Base-by-base conservation (phyloP, 1,139 yeast species). In the Saccharomyces hybrid region DNA sequence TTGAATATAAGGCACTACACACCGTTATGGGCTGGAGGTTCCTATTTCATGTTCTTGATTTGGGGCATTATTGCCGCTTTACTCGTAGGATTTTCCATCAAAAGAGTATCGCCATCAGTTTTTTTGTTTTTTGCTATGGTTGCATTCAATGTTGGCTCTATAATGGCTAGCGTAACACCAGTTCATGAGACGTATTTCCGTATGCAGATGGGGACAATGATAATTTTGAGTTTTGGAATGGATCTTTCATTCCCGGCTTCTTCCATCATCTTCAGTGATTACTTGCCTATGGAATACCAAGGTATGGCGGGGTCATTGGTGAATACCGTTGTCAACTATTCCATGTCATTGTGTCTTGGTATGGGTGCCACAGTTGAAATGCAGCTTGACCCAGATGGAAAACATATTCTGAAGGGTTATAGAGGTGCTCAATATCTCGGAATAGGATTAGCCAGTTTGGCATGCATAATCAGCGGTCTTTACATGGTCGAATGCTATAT, bases 301-400 rank as follows among this genome's bases (percentile, higher is more conserved):
- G 84, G 84, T 31, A 79, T 81, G 80, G 84, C 83, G 0, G 83
- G 83, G 1, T 80, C 84, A 1, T 66, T 80, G 53, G 81, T 80
- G 1, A 72, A 80, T 27, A 81, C 85, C 0, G 78, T 79, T 57
- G 75, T 78, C 12, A 80, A 79, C 62, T 80, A 80, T 58, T 78
- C 82, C 1, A 81, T 78, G 60, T 78, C 83, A 0, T 64, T 81
- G 7, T 75, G 78, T 53, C 69, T 80, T 48, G 83, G 82, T n/a
- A 71, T 80, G 47, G 78, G 78, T 7, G 74, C 76, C 19, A 76
- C 80, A 11, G 79, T 79, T 3, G 82, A 80, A 60, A 64, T 66
- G 1, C 73, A 76, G 54, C 70, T 75, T 1, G 64, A 64, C 24
- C 62, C 66, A 9, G 52, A 54, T 8, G 64, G 69, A 2, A 57